These are phyloP conservation scores for Astragalus glycyphyllos DNA, from an alignment of 306 rosid species.

Conservation along the genomic window DNA sequence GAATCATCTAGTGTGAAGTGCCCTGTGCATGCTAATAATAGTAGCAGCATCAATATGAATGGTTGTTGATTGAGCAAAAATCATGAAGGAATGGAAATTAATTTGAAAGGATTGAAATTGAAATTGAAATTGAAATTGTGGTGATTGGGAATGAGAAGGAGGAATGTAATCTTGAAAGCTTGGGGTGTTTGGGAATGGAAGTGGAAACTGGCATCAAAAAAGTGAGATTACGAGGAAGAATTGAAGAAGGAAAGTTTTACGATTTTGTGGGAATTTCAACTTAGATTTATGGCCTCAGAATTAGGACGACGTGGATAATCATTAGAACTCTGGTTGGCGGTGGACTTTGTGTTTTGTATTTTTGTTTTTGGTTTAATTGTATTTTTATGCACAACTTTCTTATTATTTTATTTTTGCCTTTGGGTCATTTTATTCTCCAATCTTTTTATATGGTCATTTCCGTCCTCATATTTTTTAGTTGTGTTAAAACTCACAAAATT, in stretches of 20 bases:
- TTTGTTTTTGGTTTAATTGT: background rate
- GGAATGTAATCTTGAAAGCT: constrained; percentile 41
- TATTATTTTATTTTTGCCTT: no score
- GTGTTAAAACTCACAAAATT: no score
- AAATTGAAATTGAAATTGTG: background rate
- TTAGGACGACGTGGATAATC: constrained; percentile 63
- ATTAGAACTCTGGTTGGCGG: constrained; percentile 1
- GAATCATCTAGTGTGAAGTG: constrained; percentile 57
- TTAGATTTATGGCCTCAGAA: constrained; percentile 61
- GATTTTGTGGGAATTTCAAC: constrained; percentile 28
- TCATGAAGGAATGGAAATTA: constrained; percentile 3
- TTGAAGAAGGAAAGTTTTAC: background rate
- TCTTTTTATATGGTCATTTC: no score
- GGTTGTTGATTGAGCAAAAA: background rate
- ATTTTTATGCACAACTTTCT: no score
- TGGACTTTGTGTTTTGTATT: background rate
- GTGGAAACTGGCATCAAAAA: constrained; percentile 31
- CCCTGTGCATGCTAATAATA: constrained; percentile 2
- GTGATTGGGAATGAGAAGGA: background rate
- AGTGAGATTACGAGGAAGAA: background rate
- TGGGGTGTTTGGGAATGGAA: constrained; percentile 27
- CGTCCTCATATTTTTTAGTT: no score
- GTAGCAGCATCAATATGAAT: constrained; percentile 36
- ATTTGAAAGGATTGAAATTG: background rate
- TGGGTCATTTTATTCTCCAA: no score